A percentile compares a stretch with the other conserved stretches of the same genome.
Evolutionary conservation across 2,329 filamentous ascomycete species (phyloP).

Genomic region (Niveomyces coronatus): DNA sequence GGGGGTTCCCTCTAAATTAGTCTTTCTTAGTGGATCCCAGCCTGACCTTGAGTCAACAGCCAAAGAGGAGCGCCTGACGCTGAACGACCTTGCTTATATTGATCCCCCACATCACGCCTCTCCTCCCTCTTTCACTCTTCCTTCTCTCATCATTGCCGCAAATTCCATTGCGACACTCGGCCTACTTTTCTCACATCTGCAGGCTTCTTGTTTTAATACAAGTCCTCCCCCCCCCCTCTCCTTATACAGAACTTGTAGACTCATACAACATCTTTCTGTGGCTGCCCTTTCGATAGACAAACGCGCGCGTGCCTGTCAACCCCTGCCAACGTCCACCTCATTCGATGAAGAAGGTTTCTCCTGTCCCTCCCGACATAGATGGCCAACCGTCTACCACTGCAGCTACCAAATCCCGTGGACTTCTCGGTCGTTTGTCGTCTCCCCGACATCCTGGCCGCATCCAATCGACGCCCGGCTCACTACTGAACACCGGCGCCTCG

Average conservation of each 20-base stretch:
- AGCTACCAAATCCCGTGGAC: slow-evolving; percentile 45
- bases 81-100: slow-evolving; percentile 7
- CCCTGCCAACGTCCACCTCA: slow-evolving; percentile 16
- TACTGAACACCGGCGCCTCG: slow-evolving; percentile 16
- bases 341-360: slow-evolving; percentile 54
- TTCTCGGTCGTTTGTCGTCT: slow-evolving; percentile 23
- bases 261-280: neutral
- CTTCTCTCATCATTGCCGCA: neutral
- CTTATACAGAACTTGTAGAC: neutral
- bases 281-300: neutral
- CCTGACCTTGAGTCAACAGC: too few relatives aligned
- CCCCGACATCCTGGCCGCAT: slow-evolving; percentile 19
- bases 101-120: slow-evolving; percentile 5
- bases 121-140: slow-evolving; percentile 1
- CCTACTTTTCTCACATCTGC: neutral
- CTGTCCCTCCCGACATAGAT: slow-evolving; percentile 44
- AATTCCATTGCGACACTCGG: slow-evolving; percentile 1
- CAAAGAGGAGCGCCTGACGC: too few relatives aligned
- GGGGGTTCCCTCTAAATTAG: too few relatives aligned
- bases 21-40: too few relatives aligned
- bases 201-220: neutral
- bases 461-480: slow-evolving; percentile 23
- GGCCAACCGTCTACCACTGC: slow-evolving; percentile 43
- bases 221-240: neutral
- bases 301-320: neutral